Base-by-base conservation (phyloP, 805 yeast genomes). In the Nakazawaea ishiwadae region DNA sequence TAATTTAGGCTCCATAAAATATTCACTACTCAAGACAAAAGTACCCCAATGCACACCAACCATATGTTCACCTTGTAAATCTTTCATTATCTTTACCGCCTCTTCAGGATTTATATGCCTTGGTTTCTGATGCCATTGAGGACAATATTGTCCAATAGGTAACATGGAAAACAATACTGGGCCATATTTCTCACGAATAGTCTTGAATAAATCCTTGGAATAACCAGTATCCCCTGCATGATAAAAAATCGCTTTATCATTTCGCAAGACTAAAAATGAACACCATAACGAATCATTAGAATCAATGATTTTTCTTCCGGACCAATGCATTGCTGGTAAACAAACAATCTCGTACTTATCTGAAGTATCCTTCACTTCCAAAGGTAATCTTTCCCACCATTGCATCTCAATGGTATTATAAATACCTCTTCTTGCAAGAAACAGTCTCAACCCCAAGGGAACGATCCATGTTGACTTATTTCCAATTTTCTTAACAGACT, bases 31-130 rank as follows among this genome's bases (percentile, higher is more conserved):
- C 50, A 91, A 63, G 19, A 88, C 80, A 62, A 89, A 91, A 0
- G 98, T 91, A 0, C 98, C 98, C 95, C 96, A 91, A 60, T 91
- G 98, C 24, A 91, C 88, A 1, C 98, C 98, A 39, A 84, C 75
- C 62, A 86, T 75, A 47, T 72, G 75, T 43, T 70, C 59, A 2
- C 86, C 79, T 5, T 71, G 63, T 44, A 88, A 53, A 47, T 82
- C 85, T 12, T 70, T 54, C 73, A 80, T 79, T 4, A 89, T 81
- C 46, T 76, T 66, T 3, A 85, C 47, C 9, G 90, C 79, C 53
- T 91, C 98, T 29, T 63, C 69, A 0, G 98, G 97, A 37, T 80
- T 78, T 37, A 82, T 84, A 56, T 91, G 98, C 51, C 96, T 75
- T 4, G 96, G 91, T 44, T 75, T 75, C 54, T 91, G 90, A 54